These are phyloP conservation scores for Phytophthora cactorum DNA, from an alignment of 352 stramenopile genomes.

Conservation along the genomic window DNA sequence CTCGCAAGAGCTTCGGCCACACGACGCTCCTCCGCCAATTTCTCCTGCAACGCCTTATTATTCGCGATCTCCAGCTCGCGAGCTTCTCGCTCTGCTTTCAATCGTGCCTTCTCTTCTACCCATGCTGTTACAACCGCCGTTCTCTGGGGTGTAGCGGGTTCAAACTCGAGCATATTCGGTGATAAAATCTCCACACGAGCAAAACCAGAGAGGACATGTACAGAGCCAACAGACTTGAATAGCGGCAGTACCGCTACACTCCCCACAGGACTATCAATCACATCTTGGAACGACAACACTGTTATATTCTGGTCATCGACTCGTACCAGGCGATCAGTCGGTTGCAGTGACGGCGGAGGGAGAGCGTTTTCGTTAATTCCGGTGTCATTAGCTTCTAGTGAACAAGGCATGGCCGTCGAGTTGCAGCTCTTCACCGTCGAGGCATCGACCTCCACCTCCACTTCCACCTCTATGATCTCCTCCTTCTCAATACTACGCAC, in stretches of 20 bases:
- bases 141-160: conserved; percentile 41
- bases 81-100: conserved; percentile 43
- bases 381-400: conserved; percentile 2
- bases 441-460: conserved; percentile 18
- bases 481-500: conserved; percentile 29
- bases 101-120: conserved; percentile 31
- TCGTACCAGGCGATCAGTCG: conserved; percentile 52
- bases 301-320: conserved; percentile 57
- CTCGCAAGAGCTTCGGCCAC: conserved; percentile 41
- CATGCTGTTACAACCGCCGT: conserved; percentile 43
- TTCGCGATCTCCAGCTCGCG: conserved; percentile 40
- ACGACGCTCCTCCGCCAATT: conserved; percentile 42
- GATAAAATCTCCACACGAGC: conserved; percentile 67
- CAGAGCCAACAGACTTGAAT: conserved; percentile 39
- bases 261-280: conserved; percentile 47
- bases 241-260: conserved; percentile 54
- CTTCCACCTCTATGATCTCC: conserved; percentile 10
- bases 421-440: conserved; percentile 16
- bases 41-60: conserved; percentile 39
- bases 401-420: conserved; percentile 7
- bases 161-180: conserved; percentile 56
- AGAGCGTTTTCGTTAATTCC: conserved; percentile 17
- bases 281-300: conserved; percentile 50
- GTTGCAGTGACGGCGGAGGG: conserved; percentile 29
- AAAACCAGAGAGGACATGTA: conserved; percentile 64